phyloP scores from a whole-genome alignment of 768 basidiomycete genomes.

The Lepiota brunneoincarnata region DNA sequence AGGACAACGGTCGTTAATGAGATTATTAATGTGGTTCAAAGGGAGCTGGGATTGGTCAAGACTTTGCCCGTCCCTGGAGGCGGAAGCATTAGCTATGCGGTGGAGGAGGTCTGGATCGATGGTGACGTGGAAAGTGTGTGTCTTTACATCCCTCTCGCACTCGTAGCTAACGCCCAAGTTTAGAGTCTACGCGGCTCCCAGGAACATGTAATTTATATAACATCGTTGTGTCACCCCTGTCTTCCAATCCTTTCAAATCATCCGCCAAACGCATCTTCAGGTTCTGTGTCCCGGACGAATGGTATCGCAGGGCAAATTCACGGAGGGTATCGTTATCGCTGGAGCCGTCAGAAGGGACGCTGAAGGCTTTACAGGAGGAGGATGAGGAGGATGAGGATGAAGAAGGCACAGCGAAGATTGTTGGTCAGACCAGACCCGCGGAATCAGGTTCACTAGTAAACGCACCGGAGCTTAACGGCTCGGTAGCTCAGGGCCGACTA shows the following conservation, averaged over 20 bases:
- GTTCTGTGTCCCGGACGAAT: slow-evolving; percentile 76
- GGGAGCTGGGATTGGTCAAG: slow-evolving; percentile 70
- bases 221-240: slow-evolving; percentile 38
- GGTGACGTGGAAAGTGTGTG: slow-evolving; percentile 53
- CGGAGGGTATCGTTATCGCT: slow-evolving; percentile 45
- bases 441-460: slow-evolving; percentile 16
- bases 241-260: slow-evolving; percentile 40
- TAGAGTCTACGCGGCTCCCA: slow-evolving; percentile 46
- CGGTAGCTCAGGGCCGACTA: slow-evolving; percentile 56
- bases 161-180: not conserved
- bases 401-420: slow-evolving; percentile 64
- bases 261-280: slow-evolving; percentile 45
- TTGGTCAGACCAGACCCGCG: slow-evolving; percentile 17
- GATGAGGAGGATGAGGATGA: slow-evolving; percentile 41
- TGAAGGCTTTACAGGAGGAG: slow-evolving; percentile 47
- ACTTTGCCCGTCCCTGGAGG: slow-evolving; percentile 64
- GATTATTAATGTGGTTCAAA: slow-evolving; percentile 46
- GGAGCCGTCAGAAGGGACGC: slow-evolving; percentile 50
- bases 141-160: not conserved
- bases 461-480: slow-evolving; percentile 47
- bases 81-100: slow-evolving; percentile 65
- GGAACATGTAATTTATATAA: slow-evolving; percentile 38
- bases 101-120: slow-evolving; percentile 67
- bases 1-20: slow-evolving; percentile 53
- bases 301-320: slow-evolving; percentile 71